Percentiles rank a stretch among this genome's conserved stretches.
Conservation (phyloP, 139 green algal species). For the Picochlorum sp. region DNA sequence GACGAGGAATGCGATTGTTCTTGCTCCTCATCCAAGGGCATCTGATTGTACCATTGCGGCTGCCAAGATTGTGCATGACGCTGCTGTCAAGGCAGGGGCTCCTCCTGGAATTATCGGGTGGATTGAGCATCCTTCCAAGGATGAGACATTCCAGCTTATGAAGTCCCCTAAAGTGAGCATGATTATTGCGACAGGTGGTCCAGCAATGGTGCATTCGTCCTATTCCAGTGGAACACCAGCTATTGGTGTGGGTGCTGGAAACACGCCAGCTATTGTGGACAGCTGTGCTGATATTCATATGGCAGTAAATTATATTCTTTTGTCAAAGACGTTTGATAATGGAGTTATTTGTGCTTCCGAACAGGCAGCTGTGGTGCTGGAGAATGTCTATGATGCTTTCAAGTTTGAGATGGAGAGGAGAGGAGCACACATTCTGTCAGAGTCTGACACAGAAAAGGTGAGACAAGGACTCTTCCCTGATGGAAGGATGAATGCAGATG, state of each 20-base stretch:
- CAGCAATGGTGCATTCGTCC: slow-evolving; percentile 53
- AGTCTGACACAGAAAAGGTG: slow-evolving; percentile 49
- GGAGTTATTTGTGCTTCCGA: slow-evolving; percentile 62
- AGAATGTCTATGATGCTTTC: slow-evolving; percentile 43
- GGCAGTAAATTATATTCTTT: slow-evolving; percentile 6
- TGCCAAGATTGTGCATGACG: slow-evolving; percentile 49
- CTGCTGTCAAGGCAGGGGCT: slow-evolving; percentile 49
- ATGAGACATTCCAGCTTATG: slow-evolving; percentile 43
- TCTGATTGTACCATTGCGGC: slow-evolving; percentile 45
- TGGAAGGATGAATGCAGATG: slow-evolving; percentile 47
- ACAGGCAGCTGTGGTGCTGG: slow-evolving; percentile 53
- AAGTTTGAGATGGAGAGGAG: slow-evolving; percentile 34
- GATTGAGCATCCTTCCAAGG: slow-evolving; percentile 47
- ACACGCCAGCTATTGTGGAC: slow-evolving; percentile 63
- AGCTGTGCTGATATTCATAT: slow-evolving; percentile 49
- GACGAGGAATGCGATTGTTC: slow-evolving; percentile 58
- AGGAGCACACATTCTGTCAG: slow-evolving; percentile 51
- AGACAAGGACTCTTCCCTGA: slow-evolving; percentile 39
- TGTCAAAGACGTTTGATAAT: slow-evolving; percentile 53
- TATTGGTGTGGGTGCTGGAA: slow-evolving; percentile 58
- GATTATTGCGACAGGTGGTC: slow-evolving; percentile 58
- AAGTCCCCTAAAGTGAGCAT: slow-evolving; percentile 42
- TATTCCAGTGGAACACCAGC: slow-evolving; percentile 60
- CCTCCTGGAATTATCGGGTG: slow-evolving; percentile 52
- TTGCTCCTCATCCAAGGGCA: slow-evolving; percentile 55